These are phyloP conservation scores for Angophora floribunda DNA, from an alignment of 345 rosid genomes.

Conservation along the genomic window DNA sequence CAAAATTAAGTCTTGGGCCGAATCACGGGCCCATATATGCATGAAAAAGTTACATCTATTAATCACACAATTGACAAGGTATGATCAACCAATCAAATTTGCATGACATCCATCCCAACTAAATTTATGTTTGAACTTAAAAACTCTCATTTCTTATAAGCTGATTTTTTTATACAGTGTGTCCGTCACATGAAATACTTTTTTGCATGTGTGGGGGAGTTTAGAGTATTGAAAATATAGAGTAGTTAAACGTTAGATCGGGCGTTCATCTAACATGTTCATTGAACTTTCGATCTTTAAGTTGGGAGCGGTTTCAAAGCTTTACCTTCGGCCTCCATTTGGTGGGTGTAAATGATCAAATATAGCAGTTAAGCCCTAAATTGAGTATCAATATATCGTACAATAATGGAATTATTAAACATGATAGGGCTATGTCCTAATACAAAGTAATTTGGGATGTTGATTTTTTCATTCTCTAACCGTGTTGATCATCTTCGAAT, in stretches of 20 bases:
- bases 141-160: too few relatives aligned
- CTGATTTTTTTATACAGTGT: too few relatives aligned
- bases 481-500: too few relatives aligned
- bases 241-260: too few relatives aligned
- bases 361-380: background rate
- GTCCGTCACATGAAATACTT: background rate
- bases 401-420: too few relatives aligned
- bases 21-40: background rate
- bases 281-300: background rate
- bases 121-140: background rate
- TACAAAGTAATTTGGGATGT: too few relatives aligned
- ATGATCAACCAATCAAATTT: too few relatives aligned
- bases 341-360: background rate
- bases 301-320: background rate
- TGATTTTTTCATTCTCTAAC: too few relatives aligned
- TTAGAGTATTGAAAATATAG: background rate
- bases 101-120: background rate
- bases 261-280: background rate
- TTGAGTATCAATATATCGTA: background rate
- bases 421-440: too few relatives aligned
- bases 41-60: background rate
- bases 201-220: background rate
- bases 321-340: background rate
- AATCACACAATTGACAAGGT: too few relatives aligned
- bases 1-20: background rate